phyloP scores from a whole-genome alignment of 2,329 filamentous ascomycete genomes.

The Sclerotinia trifoliorum region DNA sequence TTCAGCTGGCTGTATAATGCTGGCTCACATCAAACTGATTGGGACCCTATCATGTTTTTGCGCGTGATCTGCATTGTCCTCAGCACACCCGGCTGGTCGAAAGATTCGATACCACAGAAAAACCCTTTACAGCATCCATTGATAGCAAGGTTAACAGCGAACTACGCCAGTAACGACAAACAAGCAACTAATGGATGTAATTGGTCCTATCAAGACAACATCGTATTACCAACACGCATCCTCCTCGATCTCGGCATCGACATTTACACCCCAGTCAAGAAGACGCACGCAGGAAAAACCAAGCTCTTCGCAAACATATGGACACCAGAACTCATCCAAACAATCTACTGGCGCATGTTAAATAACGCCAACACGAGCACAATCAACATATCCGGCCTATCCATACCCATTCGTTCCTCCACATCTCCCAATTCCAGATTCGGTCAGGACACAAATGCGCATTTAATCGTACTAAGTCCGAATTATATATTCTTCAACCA shows the following conservation, averaged over 20 bases:
- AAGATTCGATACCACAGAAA: neutral
- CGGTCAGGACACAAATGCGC: neutral
- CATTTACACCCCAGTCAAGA: conserved; percentile 27
- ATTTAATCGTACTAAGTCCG: conserved; percentile 29
- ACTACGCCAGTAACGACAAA: conserved; percentile 27
- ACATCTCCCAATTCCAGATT: neutral
- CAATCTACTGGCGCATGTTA: conserved; percentile 33
- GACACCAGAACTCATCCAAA: conserved; percentile 35
- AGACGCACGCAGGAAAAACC: neutral
- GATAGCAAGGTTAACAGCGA: conserved; percentile 32
- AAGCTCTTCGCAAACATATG: conserved; percentile 19
- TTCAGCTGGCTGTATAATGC: conserved; percentile 31
- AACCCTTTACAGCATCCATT: conserved; percentile 34
- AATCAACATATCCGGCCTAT: conserved; percentile 1
- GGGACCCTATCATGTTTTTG: conserved; percentile 31
- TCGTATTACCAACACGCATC: conserved; percentile 30
- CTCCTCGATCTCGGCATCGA: conserved; percentile 34
- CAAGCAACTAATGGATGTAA: conserved; percentile 16
- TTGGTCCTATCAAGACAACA: conserved; percentile 35
- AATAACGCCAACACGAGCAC: conserved; percentile 35
- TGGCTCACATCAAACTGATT: conserved; percentile 14
- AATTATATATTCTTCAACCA: conserved; percentile 39
- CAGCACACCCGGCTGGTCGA: conserved; percentile 21
- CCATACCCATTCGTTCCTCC: neutral
- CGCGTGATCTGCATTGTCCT: conserved; percentile 33